phyloP scores from a whole-genome alignment of 108 stramenopile species.

The Mayamaea pseudoterrestris region DNA sequence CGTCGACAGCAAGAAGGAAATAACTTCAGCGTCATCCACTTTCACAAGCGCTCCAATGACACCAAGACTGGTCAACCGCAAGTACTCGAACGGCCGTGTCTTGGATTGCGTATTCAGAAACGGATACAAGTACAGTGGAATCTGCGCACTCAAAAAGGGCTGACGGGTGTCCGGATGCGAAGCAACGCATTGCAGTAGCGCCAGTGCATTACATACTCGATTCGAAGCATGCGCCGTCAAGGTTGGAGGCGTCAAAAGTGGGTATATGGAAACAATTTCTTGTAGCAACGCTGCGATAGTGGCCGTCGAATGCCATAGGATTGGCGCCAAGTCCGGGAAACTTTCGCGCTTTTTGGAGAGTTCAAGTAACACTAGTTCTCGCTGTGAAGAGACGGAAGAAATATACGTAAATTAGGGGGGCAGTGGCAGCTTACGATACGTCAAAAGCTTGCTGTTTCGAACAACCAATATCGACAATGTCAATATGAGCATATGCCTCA shows the following conservation, averaged over 20 bases:
- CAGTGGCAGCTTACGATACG: not conserved
- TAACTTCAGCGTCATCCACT: conserved; percentile 96
- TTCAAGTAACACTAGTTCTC: conserved; percentile 91
- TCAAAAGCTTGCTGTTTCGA: not conserved
- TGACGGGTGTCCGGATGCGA: conserved; percentile 92
- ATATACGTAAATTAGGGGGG: not conserved
- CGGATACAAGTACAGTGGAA: conserved; percentile 97
- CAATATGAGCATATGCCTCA: not conserved
- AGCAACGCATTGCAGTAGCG: conserved; percentile 97
- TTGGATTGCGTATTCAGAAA: conserved; percentile 96
- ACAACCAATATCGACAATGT: not conserved
- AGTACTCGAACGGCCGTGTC: conserved; percentile 94
- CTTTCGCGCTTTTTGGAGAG: conserved; percentile 95
- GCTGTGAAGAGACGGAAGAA: conserved; percentile 20
- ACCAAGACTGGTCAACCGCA: conserved; percentile 92
- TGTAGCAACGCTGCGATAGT: conserved; percentile 87
- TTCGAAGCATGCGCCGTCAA: conserved; percentile 93
- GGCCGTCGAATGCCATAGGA: conserved; percentile 69
- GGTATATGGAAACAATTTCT: conserved; percentile 98
- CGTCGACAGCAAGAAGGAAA: conserved; percentile 92
- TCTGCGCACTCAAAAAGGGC: conserved; percentile 89
- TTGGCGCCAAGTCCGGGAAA: conserved; percentile 92
- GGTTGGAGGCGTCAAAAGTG: conserved; percentile 90
- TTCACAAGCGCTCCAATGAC: conserved; percentile 99
- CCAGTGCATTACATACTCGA: conserved; percentile 97